These are phyloP conservation scores for Gracilariopsis chorda DNA, from an alignment of 23 red algal species.

Conservation along the genomic window DNA sequence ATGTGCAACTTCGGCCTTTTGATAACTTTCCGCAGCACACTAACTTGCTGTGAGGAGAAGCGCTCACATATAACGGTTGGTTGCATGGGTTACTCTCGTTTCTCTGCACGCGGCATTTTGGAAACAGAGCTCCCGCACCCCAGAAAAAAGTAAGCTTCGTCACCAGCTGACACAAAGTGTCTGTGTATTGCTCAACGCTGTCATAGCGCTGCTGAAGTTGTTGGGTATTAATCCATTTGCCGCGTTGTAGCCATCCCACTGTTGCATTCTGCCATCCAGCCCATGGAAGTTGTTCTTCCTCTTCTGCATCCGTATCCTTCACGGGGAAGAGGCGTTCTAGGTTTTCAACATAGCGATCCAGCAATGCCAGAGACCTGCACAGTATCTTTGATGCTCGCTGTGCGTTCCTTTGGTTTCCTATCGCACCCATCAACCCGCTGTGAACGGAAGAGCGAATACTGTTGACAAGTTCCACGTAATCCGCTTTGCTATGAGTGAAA, in stretches of 20 bases:
- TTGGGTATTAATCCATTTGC: neutral
- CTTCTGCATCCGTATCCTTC: neutral
- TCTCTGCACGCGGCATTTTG: conserved; percentile 1
- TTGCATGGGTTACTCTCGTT: conserved; percentile 17
- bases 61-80: neutral
- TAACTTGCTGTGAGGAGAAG: neutral
- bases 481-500: neutral
- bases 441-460: neutral
- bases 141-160: conserved; percentile 43
- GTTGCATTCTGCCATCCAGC: conserved; percentile 29
- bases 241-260: conserved; percentile 25
- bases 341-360: neutral
- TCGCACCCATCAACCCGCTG: neutral
- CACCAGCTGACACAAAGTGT: conserved; percentile 11
- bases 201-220: conserved; percentile 8
- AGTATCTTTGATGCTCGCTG: neutral
- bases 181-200: conserved; percentile 34
- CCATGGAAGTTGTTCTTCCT: neutral
- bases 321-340: neutral
- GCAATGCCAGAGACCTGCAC: neutral
- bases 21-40: neutral
- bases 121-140: conserved; percentile 56
- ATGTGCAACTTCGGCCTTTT: neutral
- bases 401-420: neutral
- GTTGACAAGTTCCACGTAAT: neutral